These are phyloP conservation scores for Auricularia sp. DNA, from an alignment of 768 basidiomycete genomes.

Conservation along the genomic window DNA sequence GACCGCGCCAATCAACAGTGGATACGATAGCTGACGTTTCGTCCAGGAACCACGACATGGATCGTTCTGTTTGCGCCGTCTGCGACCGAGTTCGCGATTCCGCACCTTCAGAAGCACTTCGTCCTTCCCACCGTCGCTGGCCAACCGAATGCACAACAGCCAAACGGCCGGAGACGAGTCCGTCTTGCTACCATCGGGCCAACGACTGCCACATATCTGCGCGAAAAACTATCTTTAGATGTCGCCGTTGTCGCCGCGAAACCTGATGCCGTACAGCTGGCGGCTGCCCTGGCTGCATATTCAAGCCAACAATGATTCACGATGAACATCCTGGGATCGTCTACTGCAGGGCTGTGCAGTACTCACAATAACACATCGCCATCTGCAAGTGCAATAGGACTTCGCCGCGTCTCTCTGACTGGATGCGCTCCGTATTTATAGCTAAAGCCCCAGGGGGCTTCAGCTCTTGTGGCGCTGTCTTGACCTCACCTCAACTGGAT, in stretches of 20 bases:
- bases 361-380: too few species aligned
- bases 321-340: neutral
- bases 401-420: too few species aligned
- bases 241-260: conserved; percentile 49
- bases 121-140: conserved; percentile 17
- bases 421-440: too few species aligned
- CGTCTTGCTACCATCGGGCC: conserved; percentile 58
- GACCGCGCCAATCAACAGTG: neutral
- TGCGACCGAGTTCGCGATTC: conserved; percentile 46
- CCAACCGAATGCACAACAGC: neutral
- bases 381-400: too few species aligned
- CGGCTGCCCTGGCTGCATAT: conserved; percentile 16
- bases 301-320: neutral
- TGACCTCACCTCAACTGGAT: too few species aligned
- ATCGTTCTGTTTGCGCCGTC: conserved; percentile 72
- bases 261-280: conserved; percentile 47
- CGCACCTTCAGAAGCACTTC: conserved; percentile 39
- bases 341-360: too few species aligned
- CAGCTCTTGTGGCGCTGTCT: too few species aligned
- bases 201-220: conserved; percentile 48
- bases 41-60: conserved; percentile 32
- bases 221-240: conserved; percentile 31
- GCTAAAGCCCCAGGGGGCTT: too few species aligned
- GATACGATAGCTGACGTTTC: neutral
- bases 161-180: conserved; percentile 9